Base-by-base conservation (phyloP, 805 yeast genomes). In the Scheffersomyces amazonensis region DNA sequence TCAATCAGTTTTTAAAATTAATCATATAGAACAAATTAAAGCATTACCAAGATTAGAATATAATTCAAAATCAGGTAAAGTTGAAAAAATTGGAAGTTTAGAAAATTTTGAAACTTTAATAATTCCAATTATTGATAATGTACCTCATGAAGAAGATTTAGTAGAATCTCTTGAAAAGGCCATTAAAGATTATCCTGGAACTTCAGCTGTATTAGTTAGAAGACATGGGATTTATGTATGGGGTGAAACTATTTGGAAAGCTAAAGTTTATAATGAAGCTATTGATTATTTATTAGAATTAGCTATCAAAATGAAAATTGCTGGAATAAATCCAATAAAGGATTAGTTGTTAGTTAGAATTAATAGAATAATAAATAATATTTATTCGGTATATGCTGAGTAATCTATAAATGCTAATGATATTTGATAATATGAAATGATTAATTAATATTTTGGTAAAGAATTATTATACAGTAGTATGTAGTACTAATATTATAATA, bases 191-290 rank as follows among this genome's bases (percentile, higher is more conserved):
- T 83, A 87, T 51, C 96, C 97, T 1, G 71, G 77, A 0, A 66
- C 95, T 3, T 78, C 89, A 2, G 97, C 97, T 0, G 88, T 91
- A 1, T 68, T 91, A 37, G 97, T 91, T 5, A 77, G 96, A 60
- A 73, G 96, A 53, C 98, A 91, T 55, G 98, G 98, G 1, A 82
- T 91, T 32, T 91, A 83, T 56, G 96, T 89, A n/a, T 91, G 97
- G 97, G 97, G 97, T 17, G 87, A 83, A 50, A 79, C 75, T 18
- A 86, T 87, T 10, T 85, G 95, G 86, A 88, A 90, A 62, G 96
- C 97, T 34, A 91, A 91, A 62, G 76, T 91, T 11, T 84, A 85
- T 58, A 89, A 89, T 56, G 98, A 91, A 62, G 95, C 96, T 13
- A 79, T 91, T 42, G 97, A 91, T 54, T 91, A 90, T 56, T 64